These are phyloP conservation scores for Globisporangium lucens DNA, from an alignment of 352 stramenopile genomes.

Conservation along the genomic window DNA sequence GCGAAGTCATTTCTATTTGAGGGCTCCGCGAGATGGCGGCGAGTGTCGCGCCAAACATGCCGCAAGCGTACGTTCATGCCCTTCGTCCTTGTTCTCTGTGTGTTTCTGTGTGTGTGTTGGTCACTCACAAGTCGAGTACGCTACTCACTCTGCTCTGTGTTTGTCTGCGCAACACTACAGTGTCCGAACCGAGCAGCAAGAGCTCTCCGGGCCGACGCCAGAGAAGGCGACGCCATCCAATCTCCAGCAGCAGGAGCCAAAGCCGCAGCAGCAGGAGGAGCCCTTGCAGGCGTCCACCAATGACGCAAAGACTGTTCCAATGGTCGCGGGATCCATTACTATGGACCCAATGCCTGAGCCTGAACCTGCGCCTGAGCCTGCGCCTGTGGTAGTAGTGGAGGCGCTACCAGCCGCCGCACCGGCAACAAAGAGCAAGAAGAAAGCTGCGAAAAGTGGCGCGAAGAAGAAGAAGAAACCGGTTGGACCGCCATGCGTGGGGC, in stretches of 20 bases:
- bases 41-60: slow-evolving; percentile 24
- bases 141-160: slow-evolving; percentile 1
- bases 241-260: neutral
- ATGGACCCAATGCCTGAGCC: slow-evolving; percentile 8
- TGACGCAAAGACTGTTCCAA: neutral
- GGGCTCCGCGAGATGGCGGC: slow-evolving; percentile 23
- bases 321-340: neutral
- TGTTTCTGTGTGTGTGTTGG: neutral
- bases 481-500: slow-evolving; percentile 39
- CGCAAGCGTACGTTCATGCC: slow-evolving; percentile 15
- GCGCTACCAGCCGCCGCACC: neutral
- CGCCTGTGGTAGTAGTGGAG: slow-evolving; percentile 5
- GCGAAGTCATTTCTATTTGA: neutral
- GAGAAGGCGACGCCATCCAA: neutral
- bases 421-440: slow-evolving; percentile 25
- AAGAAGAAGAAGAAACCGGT: slow-evolving; percentile 24
- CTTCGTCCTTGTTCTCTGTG: neutral
- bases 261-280: neutral
- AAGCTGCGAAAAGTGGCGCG: neutral
- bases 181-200: neutral
- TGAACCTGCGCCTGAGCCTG: neutral
- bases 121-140: neutral
- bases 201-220: neutral
- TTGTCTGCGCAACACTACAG: neutral
- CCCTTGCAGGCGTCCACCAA: neutral